Percentiles rank a stretch among this genome's conserved stretches.
These are phyloP conservation scores for Rubroboletus pulcherrimus DNA, from an alignment of 768 basidiomycete genomes.

Conservation along the genomic window DNA sequence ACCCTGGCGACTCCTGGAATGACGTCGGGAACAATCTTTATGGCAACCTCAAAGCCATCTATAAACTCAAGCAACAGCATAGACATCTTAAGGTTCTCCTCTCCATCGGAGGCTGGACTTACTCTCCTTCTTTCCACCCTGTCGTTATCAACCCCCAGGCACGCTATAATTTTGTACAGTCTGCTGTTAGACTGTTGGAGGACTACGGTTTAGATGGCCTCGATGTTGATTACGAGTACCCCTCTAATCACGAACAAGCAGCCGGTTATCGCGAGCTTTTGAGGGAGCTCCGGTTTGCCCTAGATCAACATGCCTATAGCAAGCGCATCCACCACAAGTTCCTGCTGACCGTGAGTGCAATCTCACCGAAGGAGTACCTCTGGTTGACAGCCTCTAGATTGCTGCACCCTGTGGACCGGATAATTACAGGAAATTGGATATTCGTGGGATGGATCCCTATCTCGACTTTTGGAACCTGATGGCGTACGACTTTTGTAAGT, in stretches of 20 bases:
- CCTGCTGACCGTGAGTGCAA: constrained; percentile 61
- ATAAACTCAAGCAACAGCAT: constrained; percentile 82
- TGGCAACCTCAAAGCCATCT: constrained; percentile 92
- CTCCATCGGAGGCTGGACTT: constrained; percentile 95
- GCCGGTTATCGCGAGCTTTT: constrained; percentile 81
- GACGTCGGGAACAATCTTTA: constrained; percentile 88
- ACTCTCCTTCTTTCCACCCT: constrained; percentile 82
- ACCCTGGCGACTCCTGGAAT: constrained; percentile 93
- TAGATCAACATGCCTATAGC: constrained; percentile 71
- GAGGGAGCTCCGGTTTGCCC: constrained; percentile 63
- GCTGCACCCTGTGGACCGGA: constrained; percentile 90
- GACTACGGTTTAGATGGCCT: constrained; percentile 92
- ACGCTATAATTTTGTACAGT: constrained; percentile 76
- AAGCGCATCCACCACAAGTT: constrained; percentile 62
- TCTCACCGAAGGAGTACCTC: background rate
- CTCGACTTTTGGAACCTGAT: constrained; percentile 98
- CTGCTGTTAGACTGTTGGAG: constrained; percentile 75
- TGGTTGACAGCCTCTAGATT: constrained; percentile 45
- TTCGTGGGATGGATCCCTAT: constrained; percentile 80
- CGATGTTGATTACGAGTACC: constrained; percentile 94
- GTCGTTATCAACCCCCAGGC: constrained; percentile 63
- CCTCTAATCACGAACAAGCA: constrained; percentile 72
- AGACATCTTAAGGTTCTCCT: constrained; percentile 78
- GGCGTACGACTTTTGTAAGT: constrained; percentile 79
- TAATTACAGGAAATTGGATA: constrained; percentile 75